Evolutionary conservation across 2,329 filamentous ascomycete genomes (phyloP), one percentile per base, ranked within the genome.

Genomic region (Penicillium olsonii): DNA sequence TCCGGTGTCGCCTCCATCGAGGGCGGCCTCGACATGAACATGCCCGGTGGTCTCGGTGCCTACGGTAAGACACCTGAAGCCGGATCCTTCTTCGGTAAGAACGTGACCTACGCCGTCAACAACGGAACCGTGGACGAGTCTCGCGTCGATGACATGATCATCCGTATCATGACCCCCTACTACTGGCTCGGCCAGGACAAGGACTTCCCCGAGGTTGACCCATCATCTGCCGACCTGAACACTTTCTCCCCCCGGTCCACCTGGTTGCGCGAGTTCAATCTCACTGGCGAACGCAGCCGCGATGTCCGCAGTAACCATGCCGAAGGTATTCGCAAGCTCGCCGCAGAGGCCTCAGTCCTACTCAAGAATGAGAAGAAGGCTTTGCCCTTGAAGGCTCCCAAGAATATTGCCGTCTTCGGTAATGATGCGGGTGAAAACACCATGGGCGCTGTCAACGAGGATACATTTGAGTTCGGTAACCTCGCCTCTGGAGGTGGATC

Each of bases 321-420:
- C 34, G 65, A 72, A 14, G 74, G 88, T 45, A 92, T 95, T 55
- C 84, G 90, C 18, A 80, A 88, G 55, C 80, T 87, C 39, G 90
- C 81, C 14, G 87, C 87, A 49, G 86, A 87, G 68, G 87, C 87
- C 2, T 91, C 87, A 0, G 88, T 96, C 3, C 75, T 96, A 8
- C 77, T 80, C 15, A 80, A 80, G 68, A 83, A 84, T 45, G 60
- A 61, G 5, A 72, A 75, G 48, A 67, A 70, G 22, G 65, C 75
- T 1, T 67, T 84, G 2, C 80, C 80, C 0, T 65, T 83, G n/a
- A 73, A 74, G 20, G 66, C 66, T 7, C 75, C 74, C 6, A 71
- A 66, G 39, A 74, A 71, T 20, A 74, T 81, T 37, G 74, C 69
- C 5, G 65, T 81, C 3, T 78, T 80, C 46, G 79, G 79, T 2